phyloP scores from a whole-genome alignment of 2,329 filamentous ascomycete genomes.

The Botryotinia calthae region DNA sequence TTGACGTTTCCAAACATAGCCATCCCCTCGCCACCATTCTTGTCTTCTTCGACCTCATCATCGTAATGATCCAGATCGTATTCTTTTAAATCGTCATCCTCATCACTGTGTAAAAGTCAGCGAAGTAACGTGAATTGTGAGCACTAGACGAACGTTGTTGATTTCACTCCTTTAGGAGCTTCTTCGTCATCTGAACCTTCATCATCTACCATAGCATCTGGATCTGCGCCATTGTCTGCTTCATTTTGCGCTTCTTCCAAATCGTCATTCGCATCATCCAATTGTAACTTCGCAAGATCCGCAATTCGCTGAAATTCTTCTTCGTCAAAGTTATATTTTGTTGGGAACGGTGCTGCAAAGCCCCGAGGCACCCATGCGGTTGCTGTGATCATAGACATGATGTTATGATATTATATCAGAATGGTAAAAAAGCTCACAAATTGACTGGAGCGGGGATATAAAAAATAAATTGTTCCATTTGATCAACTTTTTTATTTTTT shows the following conservation, averaged over 20 bases:
- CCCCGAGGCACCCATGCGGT: constrained; percentile 59
- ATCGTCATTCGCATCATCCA: constrained; percentile 88
- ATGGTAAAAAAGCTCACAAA: constrained; percentile 3
- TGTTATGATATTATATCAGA: constrained; percentile 17
- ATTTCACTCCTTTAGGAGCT: constrained; percentile 37
- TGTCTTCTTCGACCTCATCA: constrained; percentile 68
- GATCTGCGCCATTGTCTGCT: constrained; percentile 36
- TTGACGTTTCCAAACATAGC: constrained; percentile 96
- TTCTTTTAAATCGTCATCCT: constrained; percentile 89
- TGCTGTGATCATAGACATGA: constrained; percentile 54
- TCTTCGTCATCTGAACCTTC: constrained; percentile 38
- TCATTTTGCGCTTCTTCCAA: constrained; percentile 56
- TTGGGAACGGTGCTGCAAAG: constrained; percentile 57
- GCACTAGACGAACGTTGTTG: constrained; percentile 43
- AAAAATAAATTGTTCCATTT: constrained; percentile 17
- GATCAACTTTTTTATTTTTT: constrained; percentile 17
- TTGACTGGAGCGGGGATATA: constrained; percentile 9
- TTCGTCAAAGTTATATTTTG: constrained; percentile 57
- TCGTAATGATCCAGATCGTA: constrained; percentile 97
- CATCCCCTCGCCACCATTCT: constrained; percentile 66
- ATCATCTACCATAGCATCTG: constrained; percentile 43
- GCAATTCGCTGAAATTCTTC: constrained; percentile 58
- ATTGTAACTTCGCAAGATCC: constrained; percentile 57
- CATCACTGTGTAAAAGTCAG: constrained; percentile 42
- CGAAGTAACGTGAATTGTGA: constrained; percentile 32